These are phyloP conservation scores for Colletotrichum horii DNA, from an alignment of 2,329 filamentous ascomycete genomes.

Conservation along the genomic window DNA sequence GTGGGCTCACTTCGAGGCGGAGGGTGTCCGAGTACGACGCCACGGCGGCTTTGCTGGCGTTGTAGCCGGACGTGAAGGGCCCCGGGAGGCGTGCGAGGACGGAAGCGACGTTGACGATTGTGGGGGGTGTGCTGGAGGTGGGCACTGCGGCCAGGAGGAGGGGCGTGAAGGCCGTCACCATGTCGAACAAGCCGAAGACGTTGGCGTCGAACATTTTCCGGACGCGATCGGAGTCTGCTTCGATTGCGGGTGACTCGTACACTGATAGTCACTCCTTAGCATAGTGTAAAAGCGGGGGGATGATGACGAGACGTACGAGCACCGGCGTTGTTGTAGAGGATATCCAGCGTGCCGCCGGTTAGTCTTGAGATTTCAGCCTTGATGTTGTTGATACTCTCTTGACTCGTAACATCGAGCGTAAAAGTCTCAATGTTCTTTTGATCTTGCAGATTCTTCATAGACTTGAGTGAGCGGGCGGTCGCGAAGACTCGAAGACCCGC, in stretches of 20 bases:
- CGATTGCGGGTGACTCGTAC: slow-evolving; percentile 25
- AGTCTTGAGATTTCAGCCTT: slow-evolving; percentile 31
- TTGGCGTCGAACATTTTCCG: slow-evolving; percentile 40
- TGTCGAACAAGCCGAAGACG: slow-evolving; percentile 40
- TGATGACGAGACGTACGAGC: slow-evolving; percentile 23
- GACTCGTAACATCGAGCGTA: slow-evolving; percentile 43
- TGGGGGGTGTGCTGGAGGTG: slow-evolving; percentile 22
- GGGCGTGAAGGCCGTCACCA: slow-evolving; percentile 43
- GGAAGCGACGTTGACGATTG: slow-evolving; percentile 46
- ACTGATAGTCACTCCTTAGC: not conserved
- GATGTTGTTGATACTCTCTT: slow-evolving; percentile 32
- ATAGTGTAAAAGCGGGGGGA: not conserved
- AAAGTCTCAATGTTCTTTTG: slow-evolving; percentile 40
- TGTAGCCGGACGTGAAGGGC: slow-evolving; percentile 44
- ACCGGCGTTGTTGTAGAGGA: slow-evolving; percentile 50
- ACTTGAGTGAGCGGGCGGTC: slow-evolving; percentile 2
- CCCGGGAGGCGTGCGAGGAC: slow-evolving; percentile 33
- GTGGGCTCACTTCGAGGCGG: slow-evolving; percentile 35
- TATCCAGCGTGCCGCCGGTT: slow-evolving; percentile 43
- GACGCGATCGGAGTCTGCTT: slow-evolving; percentile 24
- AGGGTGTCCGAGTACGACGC: slow-evolving; percentile 41
- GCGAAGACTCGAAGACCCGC: slow-evolving; percentile 3
- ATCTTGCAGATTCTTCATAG: slow-evolving; percentile 31
- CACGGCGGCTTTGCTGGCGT: slow-evolving; percentile 48
- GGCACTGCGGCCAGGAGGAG: slow-evolving; percentile 36